Evolutionary conservation across 2,329 filamentous ascomycete species (phyloP).

Genomic region (Beauveria bassiana): DNA sequence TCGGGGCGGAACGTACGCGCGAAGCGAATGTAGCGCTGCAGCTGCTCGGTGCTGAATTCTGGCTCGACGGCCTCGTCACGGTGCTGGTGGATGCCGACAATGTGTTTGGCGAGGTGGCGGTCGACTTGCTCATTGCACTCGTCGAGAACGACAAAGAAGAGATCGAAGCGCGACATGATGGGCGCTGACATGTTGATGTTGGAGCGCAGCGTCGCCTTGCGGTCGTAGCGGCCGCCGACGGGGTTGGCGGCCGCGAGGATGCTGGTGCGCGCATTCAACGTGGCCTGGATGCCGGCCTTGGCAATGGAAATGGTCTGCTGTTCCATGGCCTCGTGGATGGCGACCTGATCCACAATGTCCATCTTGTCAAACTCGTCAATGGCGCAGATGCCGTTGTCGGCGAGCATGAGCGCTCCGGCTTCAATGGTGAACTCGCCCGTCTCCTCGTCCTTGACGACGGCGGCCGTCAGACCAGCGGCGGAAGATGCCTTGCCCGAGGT

Average conservation of each 20-base stretch:
- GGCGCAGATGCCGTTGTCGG: constrained; percentile 92
- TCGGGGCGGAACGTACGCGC: constrained; percentile 89
- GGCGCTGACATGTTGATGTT: constrained; percentile 99
- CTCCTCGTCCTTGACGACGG: constrained; percentile 96
- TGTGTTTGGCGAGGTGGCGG: constrained; percentile 85
- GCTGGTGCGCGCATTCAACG: constrained; percentile 87
- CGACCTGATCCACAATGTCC: constrained; percentile 94
- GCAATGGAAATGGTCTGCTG: constrained; percentile 99
- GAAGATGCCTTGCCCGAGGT: constrained; percentile 97
- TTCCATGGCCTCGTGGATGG: constrained; percentile 99
- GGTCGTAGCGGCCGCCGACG: constrained; percentile 92
- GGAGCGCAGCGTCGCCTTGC: constrained; percentile 82
- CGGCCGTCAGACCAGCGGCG: constrained; percentile 91
- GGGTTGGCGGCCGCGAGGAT: constrained; percentile 96
- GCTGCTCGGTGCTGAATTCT: constrained; percentile 90
- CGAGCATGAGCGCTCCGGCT: constrained; percentile 94
- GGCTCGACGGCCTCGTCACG: constrained; percentile 87
- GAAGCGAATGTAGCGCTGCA: constrained; percentile 96
- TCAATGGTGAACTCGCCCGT: constrained; percentile 99
- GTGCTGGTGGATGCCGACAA: constrained; percentile 86
- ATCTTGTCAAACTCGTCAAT: constrained; percentile 99
- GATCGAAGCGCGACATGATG: constrained; percentile 98
- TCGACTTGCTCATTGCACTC: constrained; percentile 92
- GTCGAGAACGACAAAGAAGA: constrained; percentile 96
- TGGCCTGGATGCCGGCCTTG: constrained; percentile 96